Evolutionary conservation across 2,329 filamentous ascomycete genomes (phyloP), one percentile per base, ranked within the genome.

Genomic region (Alternaria atra): DNA sequence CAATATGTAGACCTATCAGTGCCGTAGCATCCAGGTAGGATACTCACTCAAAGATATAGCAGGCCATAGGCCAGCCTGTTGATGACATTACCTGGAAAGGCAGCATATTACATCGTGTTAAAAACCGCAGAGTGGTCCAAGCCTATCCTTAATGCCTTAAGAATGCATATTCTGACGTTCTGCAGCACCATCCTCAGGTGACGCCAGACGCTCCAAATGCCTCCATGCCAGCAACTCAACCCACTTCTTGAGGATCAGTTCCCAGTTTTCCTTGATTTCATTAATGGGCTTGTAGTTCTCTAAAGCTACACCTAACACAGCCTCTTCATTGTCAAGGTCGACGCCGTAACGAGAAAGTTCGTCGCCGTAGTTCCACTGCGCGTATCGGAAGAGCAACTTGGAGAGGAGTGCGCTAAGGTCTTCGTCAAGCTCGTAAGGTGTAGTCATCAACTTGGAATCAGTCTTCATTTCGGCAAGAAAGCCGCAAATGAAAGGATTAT

Each of bases 201-300:
- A 29, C 12, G 48, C 48, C 43, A 56, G 35, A 6, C 60, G 52
- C 52, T 64, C 55, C 12, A 63, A 32, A 32, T 64, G 60, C 39
- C 60, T 54, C 57, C 63, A 67, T n/a, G 58, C 35, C 32, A 67
- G 35, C 35, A 65, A 17, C 9, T 59, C 57, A 2, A 63, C 50
- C 50, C 52, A 60, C 8, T 58, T 56, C 5, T 32, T 39, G 12
- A 61, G 23, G 2, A 67, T 57, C 4, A 27, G 29, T 10, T 46
- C 42, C 60, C 55, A 61, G 10, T 63, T 60, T 2, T 48, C 55
- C 23, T 53, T 58, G 27, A 63, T 20, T 1, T 53, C 51, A 3
- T 39, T 32, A 5, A 57, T 29, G 7, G 42, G 40, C 12, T 40
- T 57, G 29, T 51, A 50, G 6, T 55, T 60, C 10, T 52, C 15